Conservation (phyloP, 2,329 filamentous ascomycete species). For the Neophaeococcomyces aloes region DNA sequence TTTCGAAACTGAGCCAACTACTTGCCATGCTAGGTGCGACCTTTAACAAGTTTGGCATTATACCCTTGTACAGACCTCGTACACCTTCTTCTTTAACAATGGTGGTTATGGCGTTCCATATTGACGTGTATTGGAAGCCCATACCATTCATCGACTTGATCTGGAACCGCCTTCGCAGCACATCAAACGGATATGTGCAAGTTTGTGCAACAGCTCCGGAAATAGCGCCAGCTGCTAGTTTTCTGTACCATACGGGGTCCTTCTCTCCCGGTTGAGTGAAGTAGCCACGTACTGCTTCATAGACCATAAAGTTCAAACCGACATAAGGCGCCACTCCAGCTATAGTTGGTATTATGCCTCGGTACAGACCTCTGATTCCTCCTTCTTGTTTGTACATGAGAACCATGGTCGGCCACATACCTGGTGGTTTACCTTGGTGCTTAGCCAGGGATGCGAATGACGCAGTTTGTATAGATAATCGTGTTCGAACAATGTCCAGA, state of each 20-base stretch:
- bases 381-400: constrained; percentile 88
- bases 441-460: constrained; percentile 70
- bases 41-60: constrained; percentile 89
- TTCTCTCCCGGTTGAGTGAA: constrained; percentile 80
- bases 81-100: constrained; percentile 79
- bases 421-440: constrained; percentile 60
- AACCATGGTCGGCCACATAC: constrained; percentile 79
- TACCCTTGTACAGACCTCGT: constrained; percentile 85
- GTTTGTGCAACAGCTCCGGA: constrained; percentile 96
- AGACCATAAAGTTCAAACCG: constrained; percentile 96
- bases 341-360: constrained; percentile 86
- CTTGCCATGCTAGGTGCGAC: constrained; percentile 98
- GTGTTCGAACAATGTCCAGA: constrained; percentile 91
- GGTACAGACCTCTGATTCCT: constrained; percentile 74
- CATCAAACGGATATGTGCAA: constrained; percentile 96
- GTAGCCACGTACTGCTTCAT: constrained; percentile 74
- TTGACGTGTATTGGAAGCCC: constrained; percentile 87
- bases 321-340: constrained; percentile 95
- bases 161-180: constrained; percentile 86
- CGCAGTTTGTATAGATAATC: constrained; percentile 92
- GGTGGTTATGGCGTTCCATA: constrained; percentile 69
- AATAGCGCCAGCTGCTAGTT: constrained; percentile 79
- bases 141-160: constrained; percentile 99
- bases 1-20: constrained; percentile 94
- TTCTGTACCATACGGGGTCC: constrained; percentile 68